A percentile compares a stretch with the other conserved stretches of the same genome.
Conservation (phyloP, 2,329 filamentous ascomycete species). For the Penicillium brevicompactum region DNA sequence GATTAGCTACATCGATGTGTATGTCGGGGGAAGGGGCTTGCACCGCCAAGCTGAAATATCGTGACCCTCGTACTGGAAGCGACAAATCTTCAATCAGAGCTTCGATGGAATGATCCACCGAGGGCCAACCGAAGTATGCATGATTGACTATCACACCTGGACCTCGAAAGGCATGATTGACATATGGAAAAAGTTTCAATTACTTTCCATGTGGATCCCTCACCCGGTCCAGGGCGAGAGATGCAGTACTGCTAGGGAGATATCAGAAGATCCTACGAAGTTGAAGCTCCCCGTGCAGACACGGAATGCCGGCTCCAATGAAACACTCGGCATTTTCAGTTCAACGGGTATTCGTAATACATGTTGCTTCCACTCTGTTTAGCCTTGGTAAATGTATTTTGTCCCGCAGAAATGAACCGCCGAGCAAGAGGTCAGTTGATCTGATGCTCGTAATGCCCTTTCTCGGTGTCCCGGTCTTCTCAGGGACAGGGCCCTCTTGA, state of each 20-base stretch:
- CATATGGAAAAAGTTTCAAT: not conserved
- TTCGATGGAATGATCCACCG: constrained; percentile 13
- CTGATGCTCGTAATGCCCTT: constrained; percentile 1
- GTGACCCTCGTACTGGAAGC: constrained; percentile 12
- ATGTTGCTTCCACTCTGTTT: not conserved
- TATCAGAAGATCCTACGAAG: constrained; percentile 8
- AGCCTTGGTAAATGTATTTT: not conserved
- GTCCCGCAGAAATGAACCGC: not conserved
- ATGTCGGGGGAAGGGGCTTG: constrained; percentile 8
- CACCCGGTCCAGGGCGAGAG: not conserved
- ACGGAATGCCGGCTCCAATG: constrained; percentile 1
- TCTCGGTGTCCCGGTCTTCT: constrained; percentile 7
- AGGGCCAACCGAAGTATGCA: constrained; percentile 7
- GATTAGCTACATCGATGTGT: not conserved
- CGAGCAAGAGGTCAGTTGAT: not conserved
- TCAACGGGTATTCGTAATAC: not conserved
- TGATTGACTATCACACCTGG: not conserved
- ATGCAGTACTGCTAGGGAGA: not conserved
- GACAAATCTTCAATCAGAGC: constrained; percentile 11
- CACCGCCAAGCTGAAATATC: not conserved
- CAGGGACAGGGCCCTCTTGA: not conserved
- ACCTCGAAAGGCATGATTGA: not conserved
- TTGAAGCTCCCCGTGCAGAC: not conserved
- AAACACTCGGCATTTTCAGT: not conserved
- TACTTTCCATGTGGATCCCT: constrained; percentile 1